A percentile compares a stretch with the other conserved stretches of the same genome.
Evolutionary conservation across 306 rosid genomes (phyloP).

Genomic region (Prunus davidiana): DNA sequence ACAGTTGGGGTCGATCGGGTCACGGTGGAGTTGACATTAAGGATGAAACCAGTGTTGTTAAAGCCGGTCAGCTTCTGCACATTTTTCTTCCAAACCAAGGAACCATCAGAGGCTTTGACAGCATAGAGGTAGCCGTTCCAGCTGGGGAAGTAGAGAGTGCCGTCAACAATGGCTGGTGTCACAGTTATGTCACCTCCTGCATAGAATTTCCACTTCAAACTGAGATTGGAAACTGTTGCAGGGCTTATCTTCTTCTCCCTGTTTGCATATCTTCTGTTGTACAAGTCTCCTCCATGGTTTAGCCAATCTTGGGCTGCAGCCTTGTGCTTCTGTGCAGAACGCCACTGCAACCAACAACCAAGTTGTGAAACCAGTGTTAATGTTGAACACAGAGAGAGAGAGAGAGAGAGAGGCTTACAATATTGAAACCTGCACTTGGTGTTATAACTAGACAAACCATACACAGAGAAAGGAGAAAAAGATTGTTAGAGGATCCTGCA

Average conservation of each 20-base stretch:
- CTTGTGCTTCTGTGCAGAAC: constrained; percentile 4
- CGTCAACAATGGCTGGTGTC: constrained; percentile 49
- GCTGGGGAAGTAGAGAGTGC: constrained; percentile 49
- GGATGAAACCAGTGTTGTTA: constrained; percentile 29
- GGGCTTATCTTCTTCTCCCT: constrained; percentile 51
- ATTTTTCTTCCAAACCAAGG: constrained; percentile 39
- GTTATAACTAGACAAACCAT: neutral
- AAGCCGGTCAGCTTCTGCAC: constrained; percentile 41
- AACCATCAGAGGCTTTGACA: constrained; percentile 36
- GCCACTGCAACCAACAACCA: neutral
- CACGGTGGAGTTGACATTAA: constrained; percentile 34
- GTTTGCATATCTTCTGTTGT: constrained; percentile 57
- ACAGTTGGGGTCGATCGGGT: constrained; percentile 54
- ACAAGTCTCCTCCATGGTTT: constrained; percentile 64
- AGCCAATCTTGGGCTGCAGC: constrained; percentile 34
- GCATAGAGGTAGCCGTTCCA: constrained; percentile 64
- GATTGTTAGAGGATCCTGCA: neutral
- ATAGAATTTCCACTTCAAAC: constrained; percentile 49
- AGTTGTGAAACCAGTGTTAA: neutral
- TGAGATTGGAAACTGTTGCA: constrained; percentile 27
- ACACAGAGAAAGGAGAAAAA: neutral
- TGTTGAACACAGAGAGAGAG: neutral
- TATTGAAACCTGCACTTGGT: constrained; percentile 1
- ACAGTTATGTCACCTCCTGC: constrained; percentile 55
- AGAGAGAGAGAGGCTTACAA: constrained; percentile 10